A percentile compares a stretch with the other conserved stretches of the same genome.
Conservation (phyloP, 148 eudicot species). For the Nepenthes mirabilis region DNA sequence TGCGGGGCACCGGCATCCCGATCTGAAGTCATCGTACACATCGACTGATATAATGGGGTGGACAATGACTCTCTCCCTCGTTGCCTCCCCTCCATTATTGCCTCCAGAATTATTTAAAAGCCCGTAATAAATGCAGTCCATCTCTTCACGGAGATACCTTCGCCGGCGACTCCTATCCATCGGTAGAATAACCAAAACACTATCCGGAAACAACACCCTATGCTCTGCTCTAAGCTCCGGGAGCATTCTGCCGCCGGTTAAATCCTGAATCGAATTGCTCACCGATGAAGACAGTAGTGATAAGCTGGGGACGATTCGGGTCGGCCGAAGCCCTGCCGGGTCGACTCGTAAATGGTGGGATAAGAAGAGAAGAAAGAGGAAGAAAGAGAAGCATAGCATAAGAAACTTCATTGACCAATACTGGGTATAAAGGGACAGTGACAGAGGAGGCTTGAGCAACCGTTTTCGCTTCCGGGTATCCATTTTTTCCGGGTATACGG, state of each 20-base stretch:
- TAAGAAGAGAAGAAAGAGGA: slow-evolving; percentile 12
- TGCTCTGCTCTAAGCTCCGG: slow-evolving; percentile 26
- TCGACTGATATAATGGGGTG: slow-evolving; percentile 41
- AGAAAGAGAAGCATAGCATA: slow-evolving; percentile 17
- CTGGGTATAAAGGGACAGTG: neutral
- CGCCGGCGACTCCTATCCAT: slow-evolving; percentile 6
- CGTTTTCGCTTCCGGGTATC: slow-evolving; percentile 23
- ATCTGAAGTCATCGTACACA: slow-evolving; percentile 30
- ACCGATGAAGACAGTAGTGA: slow-evolving; percentile 24
- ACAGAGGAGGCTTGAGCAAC: slow-evolving; percentile 13
- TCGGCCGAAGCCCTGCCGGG: slow-evolving; percentile 26
- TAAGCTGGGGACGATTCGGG: slow-evolving; percentile 11
- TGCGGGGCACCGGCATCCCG: slow-evolving; percentile 58
- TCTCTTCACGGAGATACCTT: slow-evolving; percentile 11
- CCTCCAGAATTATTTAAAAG: slow-evolving; percentile 3
- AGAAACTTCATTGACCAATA: slow-evolving; percentile 34
- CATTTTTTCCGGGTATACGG: slow-evolving; percentile 3
- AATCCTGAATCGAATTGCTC: slow-evolving; percentile 20
- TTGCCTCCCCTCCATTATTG: neutral
- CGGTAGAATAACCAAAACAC: slow-evolving; percentile 42
- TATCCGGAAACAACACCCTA: slow-evolving; percentile 64
- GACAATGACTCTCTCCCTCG: neutral
- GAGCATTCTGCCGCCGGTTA: neutral
- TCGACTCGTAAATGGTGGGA: slow-evolving; percentile 15
- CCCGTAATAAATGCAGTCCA: slow-evolving; percentile 50